These are phyloP conservation scores for Westerdykella sp. DNA, from an alignment of 2,329 filamentous ascomycete genomes.

Conservation along the genomic window DNA sequence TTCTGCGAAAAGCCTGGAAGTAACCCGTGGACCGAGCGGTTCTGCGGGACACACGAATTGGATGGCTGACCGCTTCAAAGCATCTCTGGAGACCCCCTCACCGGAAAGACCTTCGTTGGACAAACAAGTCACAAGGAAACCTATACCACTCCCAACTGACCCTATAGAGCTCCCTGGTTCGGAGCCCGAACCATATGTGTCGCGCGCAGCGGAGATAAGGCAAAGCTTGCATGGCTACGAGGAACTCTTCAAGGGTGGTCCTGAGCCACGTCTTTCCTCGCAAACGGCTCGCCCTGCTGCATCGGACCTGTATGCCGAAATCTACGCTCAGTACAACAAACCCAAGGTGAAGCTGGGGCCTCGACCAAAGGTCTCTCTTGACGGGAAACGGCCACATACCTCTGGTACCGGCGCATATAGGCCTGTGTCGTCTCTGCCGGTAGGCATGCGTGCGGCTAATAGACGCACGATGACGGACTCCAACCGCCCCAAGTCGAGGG, in stretches of 20 bases:
- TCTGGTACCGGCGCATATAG: slow-evolving; percentile 51
- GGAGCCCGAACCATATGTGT: not conserved
- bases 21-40: not conserved
- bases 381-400: slow-evolving; percentile 57
- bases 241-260: slow-evolving; percentile 27
- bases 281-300: slow-evolving; percentile 36
- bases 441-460: slow-evolving; percentile 59
- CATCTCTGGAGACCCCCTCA: too few species aligned
- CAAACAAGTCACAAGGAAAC: not conserved
- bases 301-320: slow-evolving; percentile 41
- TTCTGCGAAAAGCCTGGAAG: not conserved
- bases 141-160: not conserved
- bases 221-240: slow-evolving; percentile 31
- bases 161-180: not conserved
- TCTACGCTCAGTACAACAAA: slow-evolving; percentile 53
- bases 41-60: too few species aligned
- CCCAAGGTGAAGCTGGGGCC: slow-evolving; percentile 87
- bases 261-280: slow-evolving; percentile 42
- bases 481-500: slow-evolving; percentile 34
- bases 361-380: slow-evolving; percentile 72
- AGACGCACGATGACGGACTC: slow-evolving; percentile 23
- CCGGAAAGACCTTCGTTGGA: too few species aligned
- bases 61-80: too few species aligned
- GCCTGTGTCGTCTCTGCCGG: slow-evolving; percentile 72
- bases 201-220: slow-evolving; percentile 7